A percentile compares a stretch with the other conserved stretches of the same genome.
These are phyloP conservation scores for Canna indica DNA, from an alignment of 176 grass and related monocot genomes.

Conservation along the genomic window DNA sequence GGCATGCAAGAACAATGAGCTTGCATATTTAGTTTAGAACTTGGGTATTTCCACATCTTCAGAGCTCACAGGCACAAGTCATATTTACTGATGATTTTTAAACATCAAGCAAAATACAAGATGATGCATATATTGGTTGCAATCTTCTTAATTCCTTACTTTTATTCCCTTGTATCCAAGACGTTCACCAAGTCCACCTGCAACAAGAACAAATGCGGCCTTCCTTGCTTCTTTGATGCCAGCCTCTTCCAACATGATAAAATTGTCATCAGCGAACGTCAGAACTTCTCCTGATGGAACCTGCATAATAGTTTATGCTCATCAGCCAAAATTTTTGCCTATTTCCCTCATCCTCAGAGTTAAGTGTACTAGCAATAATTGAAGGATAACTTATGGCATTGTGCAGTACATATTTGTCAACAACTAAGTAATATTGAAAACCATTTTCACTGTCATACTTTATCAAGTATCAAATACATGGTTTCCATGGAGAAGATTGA, in stretches of 20 bases:
- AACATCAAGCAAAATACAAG: too few species aligned
- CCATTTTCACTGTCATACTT: too few species aligned
- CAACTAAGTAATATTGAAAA: too few species aligned
- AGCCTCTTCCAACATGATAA: conserved; percentile 61
- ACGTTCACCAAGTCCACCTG: conserved; percentile 88
- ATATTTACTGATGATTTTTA: too few species aligned
- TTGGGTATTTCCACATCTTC: background rate
- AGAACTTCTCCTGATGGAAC: conserved; percentile 79
- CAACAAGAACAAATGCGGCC: conserved; percentile 96
- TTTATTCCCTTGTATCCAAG: conserved; percentile 99
- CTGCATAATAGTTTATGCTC: conserved; percentile 24
- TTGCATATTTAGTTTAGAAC: background rate
- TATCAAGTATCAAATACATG: too few species aligned
- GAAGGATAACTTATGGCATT: background rate
- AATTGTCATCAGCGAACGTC: conserved; percentile 69
- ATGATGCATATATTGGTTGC: background rate
- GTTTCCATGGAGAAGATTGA: too few species aligned
- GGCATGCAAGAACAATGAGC: background rate
- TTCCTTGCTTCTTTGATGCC: conserved; percentile 69
- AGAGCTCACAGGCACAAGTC: background rate
- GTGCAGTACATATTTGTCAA: too few species aligned
- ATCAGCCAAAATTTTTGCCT: background rate
- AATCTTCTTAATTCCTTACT: conserved; percentile 30
- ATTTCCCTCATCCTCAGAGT: too few species aligned
- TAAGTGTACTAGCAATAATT: background rate